A percentile compares a stretch with the other conserved stretches of the same genome.
Evolutionary conservation across 2,329 filamentous ascomycete species (phyloP).

Genomic region (Tolypocladium album): DNA sequence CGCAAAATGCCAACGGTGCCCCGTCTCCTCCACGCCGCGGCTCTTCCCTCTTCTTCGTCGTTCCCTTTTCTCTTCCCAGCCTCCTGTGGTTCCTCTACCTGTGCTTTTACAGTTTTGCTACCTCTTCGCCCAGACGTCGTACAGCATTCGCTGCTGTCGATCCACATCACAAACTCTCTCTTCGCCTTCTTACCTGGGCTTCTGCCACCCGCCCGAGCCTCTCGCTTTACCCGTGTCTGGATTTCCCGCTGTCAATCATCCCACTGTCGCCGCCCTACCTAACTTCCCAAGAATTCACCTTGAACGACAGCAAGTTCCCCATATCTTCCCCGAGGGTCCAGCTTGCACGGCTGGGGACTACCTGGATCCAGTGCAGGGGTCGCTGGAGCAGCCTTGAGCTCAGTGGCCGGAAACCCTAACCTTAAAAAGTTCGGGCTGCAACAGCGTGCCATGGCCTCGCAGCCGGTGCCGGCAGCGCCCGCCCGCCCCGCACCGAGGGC

Average conservation of each 20-base stretch:
- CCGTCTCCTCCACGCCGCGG: neutral
- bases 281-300: neutral
- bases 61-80: too few relatives aligned
- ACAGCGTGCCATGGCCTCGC: neutral
- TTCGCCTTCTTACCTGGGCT: neutral
- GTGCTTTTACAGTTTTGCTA: neutral
- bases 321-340: neutral
- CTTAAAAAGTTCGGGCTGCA: too few relatives aligned
- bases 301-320: neutral
- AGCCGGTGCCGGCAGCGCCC: neutral
- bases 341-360: neutral
- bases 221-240: neutral
- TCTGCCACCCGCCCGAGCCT: neutral
- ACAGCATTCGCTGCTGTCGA: neutral
- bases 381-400: neutral
- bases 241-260: neutral
- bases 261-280: neutral
- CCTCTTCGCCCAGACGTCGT: neutral
- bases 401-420: neutral
- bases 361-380: neutral
- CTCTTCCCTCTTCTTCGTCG: neutral
- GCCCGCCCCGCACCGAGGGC: conserved; percentile 8
- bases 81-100: too few relatives aligned
- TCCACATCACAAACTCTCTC: neutral
- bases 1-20: neutral